phyloP scores from a whole-genome alignment of 805 yeast genomes.

The Diddensiella transvaalensis region DNA sequence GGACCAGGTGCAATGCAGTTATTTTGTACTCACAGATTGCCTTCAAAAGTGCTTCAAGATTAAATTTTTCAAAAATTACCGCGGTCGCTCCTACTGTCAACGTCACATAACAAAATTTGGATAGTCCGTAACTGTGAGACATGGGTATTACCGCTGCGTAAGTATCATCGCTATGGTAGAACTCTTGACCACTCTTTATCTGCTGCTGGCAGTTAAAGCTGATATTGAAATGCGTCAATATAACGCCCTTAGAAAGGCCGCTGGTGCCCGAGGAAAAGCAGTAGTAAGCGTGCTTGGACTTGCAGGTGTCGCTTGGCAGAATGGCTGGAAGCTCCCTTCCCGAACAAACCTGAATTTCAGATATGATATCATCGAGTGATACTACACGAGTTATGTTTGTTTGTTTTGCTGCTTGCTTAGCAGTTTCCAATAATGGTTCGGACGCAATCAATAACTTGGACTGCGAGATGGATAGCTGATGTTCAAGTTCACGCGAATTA shows the following conservation, averaged over 20 bases:
- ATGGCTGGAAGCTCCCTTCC: not conserved
- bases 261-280: slow-evolving; percentile 35
- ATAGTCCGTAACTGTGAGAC: slow-evolving; percentile 49
- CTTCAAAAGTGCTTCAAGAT: slow-evolving; percentile 30
- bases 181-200: not conserved
- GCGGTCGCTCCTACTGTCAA: slow-evolving; percentile 37
- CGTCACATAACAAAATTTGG: slow-evolving; percentile 69
- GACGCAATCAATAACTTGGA: slow-evolving; percentile 23
- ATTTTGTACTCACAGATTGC: slow-evolving; percentile 32
- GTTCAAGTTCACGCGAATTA: slow-evolving; percentile 32
- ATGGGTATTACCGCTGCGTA: slow-evolving; percentile 18
- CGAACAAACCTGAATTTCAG: not conserved
- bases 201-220: slow-evolving; percentile 35
- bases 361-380: slow-evolving; percentile 5
- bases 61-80: slow-evolving; percentile 33
- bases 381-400: not conserved
- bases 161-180: slow-evolving; percentile 2
- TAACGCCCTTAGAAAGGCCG: slow-evolving; percentile 79
- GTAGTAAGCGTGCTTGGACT: slow-evolving; percentile 26
- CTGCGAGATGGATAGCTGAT: slow-evolving; percentile 25
- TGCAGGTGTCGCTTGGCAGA: not conserved
- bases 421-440: slow-evolving; percentile 12
- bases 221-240: slow-evolving; percentile 56
- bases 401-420: slow-evolving; percentile 6
- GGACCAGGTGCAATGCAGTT: slow-evolving; percentile 40